phyloP scores from a whole-genome alignment of 805 yeast genomes.

The Metschnikowia chrysomelidarum region DNA sequence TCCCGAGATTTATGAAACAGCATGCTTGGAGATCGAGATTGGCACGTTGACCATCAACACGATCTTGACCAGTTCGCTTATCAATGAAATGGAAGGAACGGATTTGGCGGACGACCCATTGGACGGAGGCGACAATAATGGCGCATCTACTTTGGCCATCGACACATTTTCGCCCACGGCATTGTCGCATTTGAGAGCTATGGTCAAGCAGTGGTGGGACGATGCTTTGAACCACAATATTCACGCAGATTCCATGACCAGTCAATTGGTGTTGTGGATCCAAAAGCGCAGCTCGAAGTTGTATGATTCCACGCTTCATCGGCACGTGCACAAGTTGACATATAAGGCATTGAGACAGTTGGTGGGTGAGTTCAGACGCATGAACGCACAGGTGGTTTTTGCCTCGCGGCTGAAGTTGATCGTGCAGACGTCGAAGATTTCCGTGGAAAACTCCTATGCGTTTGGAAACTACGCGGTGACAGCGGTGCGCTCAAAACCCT shows the following conservation, averaged over 20 bases:
- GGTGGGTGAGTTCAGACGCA: slow-evolving; percentile 69
- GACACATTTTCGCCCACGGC: slow-evolving; percentile 83
- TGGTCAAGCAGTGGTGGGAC: slow-evolving; percentile 94
- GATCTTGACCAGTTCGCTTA: slow-evolving; percentile 74
- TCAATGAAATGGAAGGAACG: slow-evolving; percentile 87
- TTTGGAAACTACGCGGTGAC: slow-evolving; percentile 81
- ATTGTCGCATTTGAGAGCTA: slow-evolving; percentile 59
- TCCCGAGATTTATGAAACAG: slow-evolving; percentile 75
- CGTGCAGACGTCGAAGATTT: slow-evolving; percentile 67
- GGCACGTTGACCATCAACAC: slow-evolving; percentile 84
- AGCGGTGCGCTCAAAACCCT: slow-evolving; percentile 73
- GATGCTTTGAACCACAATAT: slow-evolving; percentile 65
- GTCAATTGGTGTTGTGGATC: slow-evolving; percentile 82
- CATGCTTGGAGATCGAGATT: slow-evolving; percentile 75
- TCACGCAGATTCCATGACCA: slow-evolving; percentile 81
- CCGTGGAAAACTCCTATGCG: slow-evolving; percentile 87
- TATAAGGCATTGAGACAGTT: slow-evolving; percentile 79
- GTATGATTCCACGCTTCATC: slow-evolving; percentile 75
- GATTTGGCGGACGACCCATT: slow-evolving; percentile 56
- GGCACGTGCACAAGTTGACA: slow-evolving; percentile 84
- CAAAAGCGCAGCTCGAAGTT: slow-evolving; percentile 69
- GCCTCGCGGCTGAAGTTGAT: slow-evolving; percentile 77
- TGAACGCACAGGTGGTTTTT: slow-evolving; percentile 78
- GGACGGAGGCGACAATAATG: slow-evolving; percentile 35
- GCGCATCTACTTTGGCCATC: slow-evolving; percentile 59